A percentile compares a stretch with the other conserved stretches of the same genome.
These are phyloP conservation scores for Arthroderma sp. DNA, from an alignment of 2,329 filamentous ascomycete species.

Conservation along the genomic window DNA sequence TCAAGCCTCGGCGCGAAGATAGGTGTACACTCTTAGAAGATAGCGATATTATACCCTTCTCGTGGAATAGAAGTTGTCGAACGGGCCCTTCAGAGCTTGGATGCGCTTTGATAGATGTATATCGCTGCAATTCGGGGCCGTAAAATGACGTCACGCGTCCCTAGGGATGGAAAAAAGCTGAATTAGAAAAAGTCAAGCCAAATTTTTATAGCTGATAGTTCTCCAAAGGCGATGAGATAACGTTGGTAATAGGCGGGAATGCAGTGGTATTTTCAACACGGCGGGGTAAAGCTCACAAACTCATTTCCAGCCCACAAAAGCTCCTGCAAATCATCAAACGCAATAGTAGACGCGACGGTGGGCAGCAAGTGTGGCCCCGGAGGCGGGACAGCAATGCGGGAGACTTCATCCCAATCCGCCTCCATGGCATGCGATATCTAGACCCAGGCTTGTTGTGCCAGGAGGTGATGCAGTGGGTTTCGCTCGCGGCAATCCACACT, in stretches of 20 bases:
- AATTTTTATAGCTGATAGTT: neutral
- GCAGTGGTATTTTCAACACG: too few relatives aligned
- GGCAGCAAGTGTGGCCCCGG: slow-evolving; percentile 57
- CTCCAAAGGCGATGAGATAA: neutral
- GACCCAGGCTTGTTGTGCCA: too few relatives aligned
- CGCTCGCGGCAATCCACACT: too few relatives aligned
- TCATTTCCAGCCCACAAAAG: slow-evolving; percentile 88
- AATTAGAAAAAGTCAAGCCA: neutral
- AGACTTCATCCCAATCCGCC: slow-evolving; percentile 50
- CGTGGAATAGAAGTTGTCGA: slow-evolving; percentile 79
- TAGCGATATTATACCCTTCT: slow-evolving; percentile 78
- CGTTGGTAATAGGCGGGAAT: neutral
- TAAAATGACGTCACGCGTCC: slow-evolving; percentile 83
- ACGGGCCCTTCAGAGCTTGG: slow-evolving; percentile 60
- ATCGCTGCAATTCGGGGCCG: slow-evolving; percentile 68
- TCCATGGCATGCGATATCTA: slow-evolving; percentile 23
- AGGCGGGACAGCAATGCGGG: slow-evolving; percentile 67
- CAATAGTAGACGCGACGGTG: slow-evolving; percentile 63
- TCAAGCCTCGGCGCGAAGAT: slow-evolving; percentile 65
- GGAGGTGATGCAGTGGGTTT: too few relatives aligned
- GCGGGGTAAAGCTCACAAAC: slow-evolving; percentile 46
- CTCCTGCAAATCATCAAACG: slow-evolving; percentile 81
- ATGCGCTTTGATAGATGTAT: slow-evolving; percentile 82
- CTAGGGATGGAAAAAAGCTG: slow-evolving; percentile 31
- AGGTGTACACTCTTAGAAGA: slow-evolving; percentile 77